Base-by-base conservation (phyloP, 768 basidiomycete genomes). In the Mycena galopus region DNA sequence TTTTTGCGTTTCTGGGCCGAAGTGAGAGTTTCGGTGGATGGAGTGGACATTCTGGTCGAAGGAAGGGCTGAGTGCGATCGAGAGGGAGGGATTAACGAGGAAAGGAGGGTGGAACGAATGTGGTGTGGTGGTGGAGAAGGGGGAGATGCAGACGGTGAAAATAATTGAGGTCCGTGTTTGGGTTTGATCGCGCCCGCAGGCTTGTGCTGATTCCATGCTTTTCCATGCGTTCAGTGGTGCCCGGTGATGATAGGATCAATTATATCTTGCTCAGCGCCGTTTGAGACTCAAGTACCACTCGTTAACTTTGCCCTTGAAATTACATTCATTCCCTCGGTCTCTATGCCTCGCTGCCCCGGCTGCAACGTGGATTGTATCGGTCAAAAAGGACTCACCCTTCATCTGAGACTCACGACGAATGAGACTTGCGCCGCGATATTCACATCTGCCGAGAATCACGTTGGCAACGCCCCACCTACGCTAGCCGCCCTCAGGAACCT, bases 141-240 rank as follows among this genome's bases (percentile, higher is more conserved):
- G n/a, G 17, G 47, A 53, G 32, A 44, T 17, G n/a, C 9, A 12
- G 7, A 47, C 21, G 27, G 51, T 16, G 57, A 58, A 58, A 58
- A 58, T 58, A 58, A 35, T n/a, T 53, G 27, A 53, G 51, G 51
- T 53, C 3, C 51, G 51, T 53, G 27, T 53, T 53, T 53, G 51
- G 51, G 1, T 53, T 53, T 53, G 51, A 53, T 53, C 51, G 23
- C 51, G 25, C 27, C 10, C 19, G 42, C 47, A 25, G 14, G 16
- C 27, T 29, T 53, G 23, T 29, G 51, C 51, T 53, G 51, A 53
- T 29, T 53, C 51, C 51, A 53, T 27, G 51, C 51, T 25, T 14
- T 29, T 27, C 25, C 51, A 53, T 53, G 51, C 23, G n/a, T 50
- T n/a, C 14, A 53, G 27, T 53, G 11, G 51, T 53, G 14, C 51